Evolutionary conservation across 202 grass and related monocot species (phyloP).

Genomic region (Digitaria exilis): DNA sequence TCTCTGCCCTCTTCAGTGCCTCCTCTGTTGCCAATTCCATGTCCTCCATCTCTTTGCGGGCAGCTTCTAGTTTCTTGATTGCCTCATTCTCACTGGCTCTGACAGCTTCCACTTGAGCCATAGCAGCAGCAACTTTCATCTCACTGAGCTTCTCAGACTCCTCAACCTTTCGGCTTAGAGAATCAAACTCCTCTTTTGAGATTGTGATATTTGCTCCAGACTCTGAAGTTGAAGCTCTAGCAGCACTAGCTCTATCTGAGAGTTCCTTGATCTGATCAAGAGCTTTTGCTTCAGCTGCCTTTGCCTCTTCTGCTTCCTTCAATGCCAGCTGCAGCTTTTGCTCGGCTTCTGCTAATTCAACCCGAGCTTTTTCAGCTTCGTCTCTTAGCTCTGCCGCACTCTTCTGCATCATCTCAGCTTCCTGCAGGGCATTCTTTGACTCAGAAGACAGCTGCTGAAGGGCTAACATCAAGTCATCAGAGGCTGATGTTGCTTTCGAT

Average conservation of each 20-base stretch:
- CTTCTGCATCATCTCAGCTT: conserved; percentile 94
- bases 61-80: conserved; percentile 74
- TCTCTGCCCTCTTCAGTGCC: conserved; percentile 85
- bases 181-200: conserved; percentile 92
- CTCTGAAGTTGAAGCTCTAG: conserved; percentile 81
- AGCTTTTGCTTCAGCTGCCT: conserved; percentile 82
- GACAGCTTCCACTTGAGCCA: conserved; percentile 90
- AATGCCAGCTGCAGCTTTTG: conserved; percentile 74
- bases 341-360: conserved; percentile 67
- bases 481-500: conserved; percentile 79
- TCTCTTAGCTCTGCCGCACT: conserved; percentile 70
- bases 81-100: conserved; percentile 90
- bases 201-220: conserved; percentile 82
- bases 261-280: conserved; percentile 86
- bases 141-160: conserved; percentile 92
- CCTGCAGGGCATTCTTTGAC: conserved; percentile 81
- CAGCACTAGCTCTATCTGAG: conserved; percentile 79
- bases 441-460: conserved; percentile 89
- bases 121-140: conserved; percentile 93
- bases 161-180: conserved; percentile 79
- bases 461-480: conserved; percentile 82
- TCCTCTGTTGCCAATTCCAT: conserved; percentile 88
- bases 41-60: conserved; percentile 94
- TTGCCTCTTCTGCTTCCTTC: conserved; percentile 93
- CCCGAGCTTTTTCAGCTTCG: conserved; percentile 70